These are phyloP conservation scores for Ceratopteris richardii DNA, from an alignment of 75 land plant genomes.

Conservation along the genomic window DNA sequence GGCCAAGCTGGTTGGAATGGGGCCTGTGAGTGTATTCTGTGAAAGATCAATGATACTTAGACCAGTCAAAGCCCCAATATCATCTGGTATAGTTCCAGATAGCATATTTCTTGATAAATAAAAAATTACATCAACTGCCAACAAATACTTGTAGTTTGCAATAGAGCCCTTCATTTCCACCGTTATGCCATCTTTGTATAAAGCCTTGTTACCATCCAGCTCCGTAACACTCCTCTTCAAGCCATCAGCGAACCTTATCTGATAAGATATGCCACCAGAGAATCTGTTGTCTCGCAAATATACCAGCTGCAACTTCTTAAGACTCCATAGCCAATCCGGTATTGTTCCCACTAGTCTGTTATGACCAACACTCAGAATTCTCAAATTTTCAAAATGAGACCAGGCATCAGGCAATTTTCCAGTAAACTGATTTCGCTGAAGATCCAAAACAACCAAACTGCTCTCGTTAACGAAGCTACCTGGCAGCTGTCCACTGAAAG, in stretches of 20 bases:
- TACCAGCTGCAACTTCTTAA: background rate
- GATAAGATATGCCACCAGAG: constrained; percentile 10
- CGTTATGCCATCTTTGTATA: background rate
- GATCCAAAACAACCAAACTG: constrained; percentile 2
- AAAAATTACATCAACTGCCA: constrained; percentile 1
- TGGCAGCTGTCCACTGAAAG: constrained; percentile 6
- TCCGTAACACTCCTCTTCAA: background rate
- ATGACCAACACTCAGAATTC: background rate
- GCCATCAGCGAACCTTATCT: background rate
- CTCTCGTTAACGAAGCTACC: background rate
- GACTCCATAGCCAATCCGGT: background rate
- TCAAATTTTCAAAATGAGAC: constrained; percentile 5
- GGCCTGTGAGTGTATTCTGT: constrained; percentile 1
- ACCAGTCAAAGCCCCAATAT: background rate
- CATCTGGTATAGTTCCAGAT: constrained; percentile 4
- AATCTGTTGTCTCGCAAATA: constrained; percentile 8
- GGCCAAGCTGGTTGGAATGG: constrained; percentile 2
- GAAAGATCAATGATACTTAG: background rate
- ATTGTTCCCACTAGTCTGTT: constrained; percentile 11
- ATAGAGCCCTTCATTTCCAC: background rate
- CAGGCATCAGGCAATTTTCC: constrained; percentile 13
- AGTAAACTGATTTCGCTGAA: constrained; percentile 8
- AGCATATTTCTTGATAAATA: constrained; percentile 1
- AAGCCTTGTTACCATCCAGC: background rate
- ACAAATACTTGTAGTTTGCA: background rate